Evolutionary conservation across 2,329 filamentous ascomycete genomes (phyloP).

Genomic region (Herpotrichia juniperi): DNA sequence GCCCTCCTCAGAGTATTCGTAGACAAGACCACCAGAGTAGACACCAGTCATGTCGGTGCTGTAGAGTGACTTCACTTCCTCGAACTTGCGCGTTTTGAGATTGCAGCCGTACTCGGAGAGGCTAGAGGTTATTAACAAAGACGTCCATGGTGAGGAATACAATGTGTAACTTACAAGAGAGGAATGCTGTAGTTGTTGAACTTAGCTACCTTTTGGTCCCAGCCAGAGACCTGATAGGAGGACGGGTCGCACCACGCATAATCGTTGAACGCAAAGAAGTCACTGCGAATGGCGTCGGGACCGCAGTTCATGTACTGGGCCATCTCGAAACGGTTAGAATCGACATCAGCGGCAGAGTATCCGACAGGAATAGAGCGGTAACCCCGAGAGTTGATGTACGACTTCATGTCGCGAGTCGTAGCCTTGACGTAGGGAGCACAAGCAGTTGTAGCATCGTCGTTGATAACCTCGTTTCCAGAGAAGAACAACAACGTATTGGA

Average conservation of each 20-base stretch:
- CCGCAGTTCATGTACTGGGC: constrained; percentile 95
- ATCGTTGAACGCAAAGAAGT: constrained; percentile 91
- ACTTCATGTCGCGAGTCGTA: constrained; percentile 79
- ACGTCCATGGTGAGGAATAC: background rate
- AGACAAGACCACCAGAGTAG: constrained; percentile 95
- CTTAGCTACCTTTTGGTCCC: constrained; percentile 87
- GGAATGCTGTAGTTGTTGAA: constrained; percentile 86
- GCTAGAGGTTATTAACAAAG: constrained; percentile 43
- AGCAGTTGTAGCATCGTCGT: constrained; percentile 65
- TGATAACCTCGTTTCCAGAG: constrained; percentile 80
- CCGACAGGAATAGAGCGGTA: constrained; percentile 75
- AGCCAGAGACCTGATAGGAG: constrained; percentile 73
- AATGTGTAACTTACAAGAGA: constrained; percentile 65
- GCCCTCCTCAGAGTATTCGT: constrained; percentile 81
- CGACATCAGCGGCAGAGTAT: constrained; percentile 85
- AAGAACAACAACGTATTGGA: constrained; percentile 87
- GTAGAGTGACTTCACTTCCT: constrained; percentile 82
- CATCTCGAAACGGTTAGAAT: constrained; percentile 83
- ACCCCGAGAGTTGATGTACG: constrained; percentile 75
- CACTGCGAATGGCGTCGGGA: constrained; percentile 78
- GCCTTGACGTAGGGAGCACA: constrained; percentile 74
- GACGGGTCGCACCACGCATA: constrained; percentile 84
- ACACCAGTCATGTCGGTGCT: constrained; percentile 80
- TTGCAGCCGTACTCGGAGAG: constrained; percentile 94
- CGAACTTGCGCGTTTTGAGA: constrained; percentile 80